These are phyloP conservation scores for Rhynchospora pubera DNA, from an alignment of 176 grass and related monocot species.

Conservation along the genomic window DNA sequence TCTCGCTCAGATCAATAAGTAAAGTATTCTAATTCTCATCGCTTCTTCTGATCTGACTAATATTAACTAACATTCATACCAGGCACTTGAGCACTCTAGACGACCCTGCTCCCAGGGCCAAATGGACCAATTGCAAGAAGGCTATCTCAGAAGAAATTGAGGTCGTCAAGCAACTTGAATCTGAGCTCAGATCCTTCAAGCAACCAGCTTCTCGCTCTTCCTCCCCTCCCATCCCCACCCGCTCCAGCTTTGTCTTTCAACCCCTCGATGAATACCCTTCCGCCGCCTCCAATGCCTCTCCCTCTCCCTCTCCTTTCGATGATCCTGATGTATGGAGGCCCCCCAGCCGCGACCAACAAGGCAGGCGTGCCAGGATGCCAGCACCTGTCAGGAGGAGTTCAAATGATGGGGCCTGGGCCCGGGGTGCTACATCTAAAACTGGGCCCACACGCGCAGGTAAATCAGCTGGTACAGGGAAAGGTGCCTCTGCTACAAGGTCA, in stretches of 20 bases:
- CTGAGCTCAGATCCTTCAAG: slow-evolving; percentile 80
- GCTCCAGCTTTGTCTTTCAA: slow-evolving; percentile 87
- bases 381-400: slow-evolving; percentile 5
- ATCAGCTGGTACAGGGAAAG: not conserved
- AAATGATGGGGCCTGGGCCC: slow-evolving; percentile 76
- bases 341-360: slow-evolving; percentile 58
- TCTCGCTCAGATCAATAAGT: slow-evolving; percentile 99
- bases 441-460: slow-evolving; percentile 3
- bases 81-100: slow-evolving; percentile 95
- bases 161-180: slow-evolving; percentile 84
- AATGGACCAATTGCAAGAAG: slow-evolving; percentile 98
- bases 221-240: slow-evolving; percentile 82
- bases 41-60: too few species aligned
- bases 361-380: slow-evolving; percentile 40
- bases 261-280: slow-evolving; percentile 88
- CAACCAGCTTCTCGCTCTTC: slow-evolving; percentile 49
- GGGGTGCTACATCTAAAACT: slow-evolving; percentile 47
- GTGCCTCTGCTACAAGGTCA: not conserved
- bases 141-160: slow-evolving; percentile 87
- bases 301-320: slow-evolving; percentile 65
- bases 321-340: slow-evolving; percentile 99
- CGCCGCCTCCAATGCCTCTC: slow-evolving; percentile 36
- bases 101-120: slow-evolving; percentile 47
- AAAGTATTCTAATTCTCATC: too few species aligned
- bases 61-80: too few species aligned